Evolutionary conservation across 2,329 filamentous ascomycete species (phyloP).

Genomic region (Fusarium verticillioides): DNA sequence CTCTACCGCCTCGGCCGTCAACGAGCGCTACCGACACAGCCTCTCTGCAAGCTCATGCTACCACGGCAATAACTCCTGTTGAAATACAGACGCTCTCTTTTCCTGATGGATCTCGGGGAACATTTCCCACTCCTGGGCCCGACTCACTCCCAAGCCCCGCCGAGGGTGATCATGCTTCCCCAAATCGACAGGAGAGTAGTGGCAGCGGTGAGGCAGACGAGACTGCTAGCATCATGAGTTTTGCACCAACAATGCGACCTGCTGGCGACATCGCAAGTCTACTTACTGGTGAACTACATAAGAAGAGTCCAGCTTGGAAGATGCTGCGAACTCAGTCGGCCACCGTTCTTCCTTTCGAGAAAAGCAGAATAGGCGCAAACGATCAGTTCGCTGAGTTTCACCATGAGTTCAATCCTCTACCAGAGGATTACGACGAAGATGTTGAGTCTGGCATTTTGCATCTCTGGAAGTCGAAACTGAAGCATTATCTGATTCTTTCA

Average conservation of each 20-base stretch:
- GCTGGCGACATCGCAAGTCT: constrained; percentile 84
- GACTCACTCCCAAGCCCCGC: constrained; percentile 52
- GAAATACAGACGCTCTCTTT: constrained; percentile 83
- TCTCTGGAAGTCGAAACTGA: constrained; percentile 90
- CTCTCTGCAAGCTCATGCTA: constrained; percentile 72
- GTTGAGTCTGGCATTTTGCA: constrained; percentile 68
- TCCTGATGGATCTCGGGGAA: constrained; percentile 74
- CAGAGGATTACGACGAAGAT: constrained; percentile 59
- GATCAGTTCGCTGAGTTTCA: constrained; percentile 74
- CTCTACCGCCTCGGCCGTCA: constrained; percentile 64
- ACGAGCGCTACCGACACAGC: constrained; percentile 52
- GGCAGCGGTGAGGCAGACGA: constrained; percentile 67
- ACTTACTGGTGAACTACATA: constrained; percentile 75
- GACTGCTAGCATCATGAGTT: constrained; percentile 73
- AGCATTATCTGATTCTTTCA: constrained; percentile 96
- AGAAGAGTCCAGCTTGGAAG: constrained; percentile 75
- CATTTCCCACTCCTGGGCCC: constrained; percentile 60
- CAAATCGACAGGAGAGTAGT: constrained; percentile 46
- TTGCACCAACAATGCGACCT: constrained; percentile 70
- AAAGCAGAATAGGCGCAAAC: constrained; percentile 55
- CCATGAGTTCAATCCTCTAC: constrained; percentile 81
- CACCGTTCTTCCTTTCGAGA: constrained; percentile 70
- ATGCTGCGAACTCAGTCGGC: constrained; percentile 72
- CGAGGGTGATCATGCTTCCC: constrained; percentile 55
- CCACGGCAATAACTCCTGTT: constrained; percentile 84